phyloP scores from a whole-genome alignment of 2,329 filamentous ascomycete genomes.

The Gaeumannomyces sp. region DNA sequence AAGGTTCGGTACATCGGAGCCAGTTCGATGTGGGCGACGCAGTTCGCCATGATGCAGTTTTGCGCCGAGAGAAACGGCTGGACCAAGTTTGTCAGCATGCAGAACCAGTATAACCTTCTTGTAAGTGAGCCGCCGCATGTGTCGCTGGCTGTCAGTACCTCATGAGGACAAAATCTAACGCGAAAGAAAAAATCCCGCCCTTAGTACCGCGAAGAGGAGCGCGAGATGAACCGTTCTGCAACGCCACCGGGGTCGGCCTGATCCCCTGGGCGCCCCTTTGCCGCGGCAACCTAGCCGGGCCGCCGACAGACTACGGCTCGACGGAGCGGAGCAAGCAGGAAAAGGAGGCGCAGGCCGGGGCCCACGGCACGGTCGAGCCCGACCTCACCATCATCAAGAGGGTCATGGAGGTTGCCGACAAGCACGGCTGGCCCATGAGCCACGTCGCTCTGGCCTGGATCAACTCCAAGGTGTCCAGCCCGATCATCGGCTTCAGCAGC shows the following conservation, averaged over 20 bases:
- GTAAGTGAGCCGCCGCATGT: not conserved
- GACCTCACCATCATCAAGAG: slow-evolving; percentile 19
- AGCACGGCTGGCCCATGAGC: slow-evolving; percentile 16
- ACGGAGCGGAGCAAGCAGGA: slow-evolving; percentile 12
- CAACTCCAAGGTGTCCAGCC: slow-evolving; percentile 44
- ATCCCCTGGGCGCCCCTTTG: slow-evolving; percentile 32
- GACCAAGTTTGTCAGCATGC: slow-evolving; percentile 50
- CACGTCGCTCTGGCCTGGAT: slow-evolving; percentile 61
- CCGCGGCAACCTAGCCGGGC: slow-evolving; percentile 25
- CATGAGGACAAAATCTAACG: not conserved
- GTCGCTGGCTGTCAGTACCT: not conserved
- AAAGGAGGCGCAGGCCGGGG: slow-evolving; percentile 11
- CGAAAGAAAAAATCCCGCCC: not conserved
- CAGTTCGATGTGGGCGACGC: slow-evolving; percentile 35
- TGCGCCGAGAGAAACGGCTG: slow-evolving; percentile 44
- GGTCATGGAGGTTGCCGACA: slow-evolving; percentile 16
- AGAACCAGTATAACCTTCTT: slow-evolving; percentile 44
- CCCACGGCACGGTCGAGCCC: slow-evolving; percentile 18
- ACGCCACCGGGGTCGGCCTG: slow-evolving; percentile 26
- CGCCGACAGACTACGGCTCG: slow-evolving; percentile 17
- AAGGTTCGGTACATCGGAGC: slow-evolving; percentile 43
- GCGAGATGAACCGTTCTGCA: slow-evolving; percentile 31
- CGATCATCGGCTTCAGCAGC: slow-evolving; percentile 57
- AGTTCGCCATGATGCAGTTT: slow-evolving; percentile 41
- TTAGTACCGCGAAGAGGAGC: slow-evolving; percentile 48